Evolutionary conservation across 2,329 filamentous ascomycete genomes (phyloP).

Genomic region (Xylariomycetidae sp.): DNA sequence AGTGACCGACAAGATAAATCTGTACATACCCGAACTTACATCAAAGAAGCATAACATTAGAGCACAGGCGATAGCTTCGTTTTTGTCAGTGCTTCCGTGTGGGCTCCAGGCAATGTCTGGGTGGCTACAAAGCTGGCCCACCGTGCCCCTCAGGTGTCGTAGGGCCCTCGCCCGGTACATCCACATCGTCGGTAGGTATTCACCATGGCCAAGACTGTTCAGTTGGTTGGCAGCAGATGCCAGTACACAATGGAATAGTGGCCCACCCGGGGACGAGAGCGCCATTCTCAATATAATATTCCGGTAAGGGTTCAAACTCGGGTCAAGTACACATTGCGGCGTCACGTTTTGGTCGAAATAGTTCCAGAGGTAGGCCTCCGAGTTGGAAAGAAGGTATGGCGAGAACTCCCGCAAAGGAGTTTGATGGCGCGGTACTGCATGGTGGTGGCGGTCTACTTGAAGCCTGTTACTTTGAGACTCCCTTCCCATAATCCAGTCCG

Average conservation of each 20-base stretch:
- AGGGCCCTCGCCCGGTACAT: conserved; percentile 16
- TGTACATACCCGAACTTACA: no score
- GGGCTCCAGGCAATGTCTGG: neutral
- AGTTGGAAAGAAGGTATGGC: conserved; percentile 11
- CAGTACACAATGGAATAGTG: conserved; percentile 23
- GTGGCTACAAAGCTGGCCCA: conserved; percentile 7
- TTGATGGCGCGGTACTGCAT: no score
- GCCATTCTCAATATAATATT: conserved; percentile 21
- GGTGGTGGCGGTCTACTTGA: no score
- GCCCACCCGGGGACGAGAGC: conserved; percentile 13
- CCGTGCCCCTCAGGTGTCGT: conserved; percentile 9
- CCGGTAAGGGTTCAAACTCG: conserved; percentile 19
- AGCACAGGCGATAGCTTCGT: conserved; percentile 16
- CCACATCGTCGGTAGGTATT: conserved; percentile 14
- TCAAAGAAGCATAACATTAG: conserved; percentile 22
- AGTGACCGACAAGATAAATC: neutral
- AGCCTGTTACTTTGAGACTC: no score
- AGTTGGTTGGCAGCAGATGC: conserved; percentile 23
- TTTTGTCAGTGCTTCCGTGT: conserved; percentile 4
- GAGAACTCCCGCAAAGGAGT: conserved; percentile 5
- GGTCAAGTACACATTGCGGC: conserved; percentile 19
- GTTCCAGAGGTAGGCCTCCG: conserved; percentile 18
- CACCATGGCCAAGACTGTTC: conserved; percentile 16
- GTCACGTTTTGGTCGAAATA: conserved; percentile 21
- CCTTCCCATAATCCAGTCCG: no score